Conservation (phyloP, 441 rosid genomes). For the Euphorbia corollata region DNA sequence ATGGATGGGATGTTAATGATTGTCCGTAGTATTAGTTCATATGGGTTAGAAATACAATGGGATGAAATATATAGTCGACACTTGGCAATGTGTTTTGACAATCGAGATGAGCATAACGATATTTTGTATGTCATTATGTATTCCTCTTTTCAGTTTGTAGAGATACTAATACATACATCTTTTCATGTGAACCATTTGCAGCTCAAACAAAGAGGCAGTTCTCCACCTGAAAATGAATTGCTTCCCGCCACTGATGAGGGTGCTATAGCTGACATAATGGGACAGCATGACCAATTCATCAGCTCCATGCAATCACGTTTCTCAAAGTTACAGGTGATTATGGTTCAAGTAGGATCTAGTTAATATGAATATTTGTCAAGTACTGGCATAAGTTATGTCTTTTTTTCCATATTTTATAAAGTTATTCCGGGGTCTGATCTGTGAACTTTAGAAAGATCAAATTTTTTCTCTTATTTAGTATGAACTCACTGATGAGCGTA, state of each 20-base stretch:
- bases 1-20: conserved; percentile 1
- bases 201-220: conserved; percentile 55
- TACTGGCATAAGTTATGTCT: neutral
- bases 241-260: conserved; percentile 62
- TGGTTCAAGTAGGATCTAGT: neutral
- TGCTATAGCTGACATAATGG: conserved; percentile 59
- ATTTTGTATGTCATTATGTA: neutral
- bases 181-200: conserved; percentile 20
- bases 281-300: conserved; percentile 69
- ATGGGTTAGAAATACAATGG: neutral
- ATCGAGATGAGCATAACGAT: neutral
- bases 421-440: neutral
- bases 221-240: conserved; percentile 48
- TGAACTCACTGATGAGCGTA: neutral
- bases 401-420: neutral
- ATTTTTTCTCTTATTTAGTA: neutral
- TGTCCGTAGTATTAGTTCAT: neutral
- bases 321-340: conserved; percentile 79
- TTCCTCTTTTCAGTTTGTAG: neutral
- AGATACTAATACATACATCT: conserved; percentile 16
- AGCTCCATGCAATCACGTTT: conserved; percentile 90
- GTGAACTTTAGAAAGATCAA: neutral
- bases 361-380: neutral
- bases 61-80: neutral
- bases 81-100: neutral